Conservation (phyloP, 495 filamentous ascomycete genomes). For the Podospora pseudopauciseta region DNA sequence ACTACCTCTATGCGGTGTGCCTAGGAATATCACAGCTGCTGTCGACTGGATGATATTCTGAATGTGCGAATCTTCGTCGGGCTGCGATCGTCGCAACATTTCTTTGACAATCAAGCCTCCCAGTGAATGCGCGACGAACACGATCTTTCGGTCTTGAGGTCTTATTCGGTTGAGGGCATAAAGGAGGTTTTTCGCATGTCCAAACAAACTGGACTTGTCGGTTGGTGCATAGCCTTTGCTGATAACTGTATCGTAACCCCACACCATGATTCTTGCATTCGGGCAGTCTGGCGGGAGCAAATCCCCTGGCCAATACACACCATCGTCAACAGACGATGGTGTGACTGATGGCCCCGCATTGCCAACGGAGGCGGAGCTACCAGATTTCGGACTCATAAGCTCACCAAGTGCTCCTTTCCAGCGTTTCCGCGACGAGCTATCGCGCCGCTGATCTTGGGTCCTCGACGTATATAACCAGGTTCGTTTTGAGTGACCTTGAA, state of each 20-base stretch:
- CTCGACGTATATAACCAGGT: not conserved
- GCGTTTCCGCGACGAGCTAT: no score
- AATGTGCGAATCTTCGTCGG: not conserved
- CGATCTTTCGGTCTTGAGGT: not conserved
- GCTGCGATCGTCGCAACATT: constrained; percentile 2
- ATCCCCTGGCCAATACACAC: constrained; percentile 4
- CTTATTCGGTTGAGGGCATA: not conserved
- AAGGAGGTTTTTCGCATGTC: constrained; percentile 2
- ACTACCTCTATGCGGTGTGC: constrained; percentile 4
- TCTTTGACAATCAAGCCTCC: constrained; percentile 10
- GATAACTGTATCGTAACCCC: constrained; percentile 1
- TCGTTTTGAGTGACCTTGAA: constrained; percentile 7
- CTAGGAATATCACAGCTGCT: constrained; percentile 8
- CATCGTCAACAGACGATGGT: not conserved
- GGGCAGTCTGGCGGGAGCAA: not conserved
- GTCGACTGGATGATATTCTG: constrained; percentile 6
- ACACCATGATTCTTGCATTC: not conserved
- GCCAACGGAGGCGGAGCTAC: not conserved
- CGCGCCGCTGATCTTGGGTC: no score
- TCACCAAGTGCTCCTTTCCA: not conserved
- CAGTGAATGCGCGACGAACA: constrained; percentile 12
- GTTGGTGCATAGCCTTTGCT: not conserved
- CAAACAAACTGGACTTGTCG: constrained; percentile 9
- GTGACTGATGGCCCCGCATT: no score
- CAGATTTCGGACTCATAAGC: not conserved